phyloP scores from a whole-genome alignment of 2,329 filamentous ascomycete species.

The Penicillium nordicum region DNA sequence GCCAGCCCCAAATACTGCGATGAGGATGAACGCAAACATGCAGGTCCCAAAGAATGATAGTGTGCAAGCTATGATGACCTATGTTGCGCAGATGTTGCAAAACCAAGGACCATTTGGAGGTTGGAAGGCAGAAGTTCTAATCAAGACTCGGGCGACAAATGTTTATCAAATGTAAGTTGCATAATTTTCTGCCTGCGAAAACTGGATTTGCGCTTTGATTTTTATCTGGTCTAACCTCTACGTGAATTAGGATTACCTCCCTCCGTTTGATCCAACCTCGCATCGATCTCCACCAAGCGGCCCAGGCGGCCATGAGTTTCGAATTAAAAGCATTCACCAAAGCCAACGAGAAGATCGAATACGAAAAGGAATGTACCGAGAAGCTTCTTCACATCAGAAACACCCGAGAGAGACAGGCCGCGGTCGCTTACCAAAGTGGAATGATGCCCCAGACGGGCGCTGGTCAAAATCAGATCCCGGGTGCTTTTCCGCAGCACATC shows the following conservation, averaged over 20 bases:
- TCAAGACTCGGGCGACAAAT: constrained; percentile 41
- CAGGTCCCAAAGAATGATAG: constrained; percentile 35
- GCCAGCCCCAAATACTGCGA: constrained; percentile 5
- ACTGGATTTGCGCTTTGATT: background rate
- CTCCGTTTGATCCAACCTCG: constrained; percentile 46
- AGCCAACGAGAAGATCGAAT: constrained; percentile 41
- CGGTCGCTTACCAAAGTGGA: constrained; percentile 37
- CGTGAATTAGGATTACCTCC: constrained; percentile 40
- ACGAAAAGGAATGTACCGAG: constrained; percentile 43
- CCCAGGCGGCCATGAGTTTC: constrained; percentile 43
- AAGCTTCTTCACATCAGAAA: constrained; percentile 47
- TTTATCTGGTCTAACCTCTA: constrained; percentile 10
- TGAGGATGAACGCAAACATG: constrained; percentile 32
- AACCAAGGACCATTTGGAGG: constrained; percentile 43
- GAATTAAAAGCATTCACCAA: constrained; percentile 46
- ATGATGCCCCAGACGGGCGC: constrained; percentile 38
- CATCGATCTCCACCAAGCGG: constrained; percentile 37
- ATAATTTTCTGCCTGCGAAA: background rate
- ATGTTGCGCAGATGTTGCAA: constrained; percentile 41
- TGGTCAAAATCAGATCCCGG: constrained; percentile 41
- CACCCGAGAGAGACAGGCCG: constrained; percentile 43
- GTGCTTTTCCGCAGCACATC: constrained; percentile 50
- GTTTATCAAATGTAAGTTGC: constrained; percentile 44
- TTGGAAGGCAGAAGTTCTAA: constrained; percentile 43
- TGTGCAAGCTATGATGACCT: constrained; percentile 35